Percentiles rank a stretch among this genome's conserved stretches.
phyloP scores from a whole-genome alignment of 169 alveolate genomes.

The Cryptosporidium parvum region DNA sequence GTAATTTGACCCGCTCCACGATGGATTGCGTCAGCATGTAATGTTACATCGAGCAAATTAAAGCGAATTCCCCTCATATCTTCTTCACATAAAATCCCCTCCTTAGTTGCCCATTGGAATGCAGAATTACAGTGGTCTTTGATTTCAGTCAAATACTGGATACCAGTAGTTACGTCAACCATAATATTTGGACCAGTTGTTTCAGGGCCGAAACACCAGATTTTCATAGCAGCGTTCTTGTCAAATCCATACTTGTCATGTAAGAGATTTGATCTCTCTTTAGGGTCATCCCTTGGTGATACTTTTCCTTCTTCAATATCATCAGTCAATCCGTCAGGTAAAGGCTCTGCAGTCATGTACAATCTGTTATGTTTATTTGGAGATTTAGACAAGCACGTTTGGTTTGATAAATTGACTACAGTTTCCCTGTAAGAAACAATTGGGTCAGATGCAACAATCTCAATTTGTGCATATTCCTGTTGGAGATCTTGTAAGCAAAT shows the following conservation, averaged over 20 bases:
- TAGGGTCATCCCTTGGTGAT: constrained; percentile 94
- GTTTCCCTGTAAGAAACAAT: constrained; percentile 99
- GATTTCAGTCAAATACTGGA: constrained; percentile 97
- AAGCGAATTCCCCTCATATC: constrained; percentile 98
- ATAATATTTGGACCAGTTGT: constrained; percentile 97
- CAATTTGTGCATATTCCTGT: constrained; percentile 98
- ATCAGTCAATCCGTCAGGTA: constrained; percentile 95
- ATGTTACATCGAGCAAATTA: constrained; percentile 96
- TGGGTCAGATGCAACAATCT: constrained; percentile 98
- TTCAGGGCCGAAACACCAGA: constrained; percentile 99
- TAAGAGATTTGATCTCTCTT: constrained; percentile 93
- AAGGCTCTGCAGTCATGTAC: constrained; percentile 96
- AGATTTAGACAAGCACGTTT: constrained; percentile 97
- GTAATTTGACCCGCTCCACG: constrained; percentile 99
- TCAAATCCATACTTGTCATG: constrained; percentile 97
- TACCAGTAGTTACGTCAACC: constrained; percentile 96
- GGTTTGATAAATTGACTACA: constrained; percentile 91
- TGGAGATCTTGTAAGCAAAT: constrained; percentile 97
- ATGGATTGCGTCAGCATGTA: constrained; percentile 99
- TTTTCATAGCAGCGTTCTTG: constrained; percentile 95
- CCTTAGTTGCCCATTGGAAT: constrained; percentile 99
- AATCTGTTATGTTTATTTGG: constrained; percentile 99
- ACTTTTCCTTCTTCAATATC: constrained; percentile 95
- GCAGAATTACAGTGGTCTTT: constrained; percentile 99
- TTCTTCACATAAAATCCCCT: constrained; percentile 98